Percentiles rank a stretch among this genome's conserved stretches.
Conservation (phyloP, 176 grass and related monocot genomes). For the Aegilops longissima region DNA sequence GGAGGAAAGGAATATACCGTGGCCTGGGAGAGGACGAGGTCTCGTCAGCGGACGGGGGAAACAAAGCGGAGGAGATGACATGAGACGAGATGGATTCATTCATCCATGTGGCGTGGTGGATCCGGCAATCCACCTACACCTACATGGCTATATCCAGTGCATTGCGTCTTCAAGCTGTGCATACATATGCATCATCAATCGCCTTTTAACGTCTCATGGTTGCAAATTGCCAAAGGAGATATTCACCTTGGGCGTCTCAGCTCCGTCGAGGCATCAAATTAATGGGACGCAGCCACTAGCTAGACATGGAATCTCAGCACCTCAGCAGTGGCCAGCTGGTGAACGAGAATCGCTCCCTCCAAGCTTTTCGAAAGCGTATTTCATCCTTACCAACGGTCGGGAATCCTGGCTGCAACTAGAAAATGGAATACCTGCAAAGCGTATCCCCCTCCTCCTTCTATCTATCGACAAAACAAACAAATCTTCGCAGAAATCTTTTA, state of each 20-base stretch:
- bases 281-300: slow-evolving; percentile 23
- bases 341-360: slow-evolving; percentile 7
- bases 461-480: background rate
- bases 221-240: slow-evolving; percentile 21
- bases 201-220: background rate
- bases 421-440: background rate
- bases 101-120: background rate
- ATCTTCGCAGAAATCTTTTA: slow-evolving; percentile 4
- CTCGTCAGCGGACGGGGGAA: slow-evolving; percentile 23
- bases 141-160: background rate
- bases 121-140: background rate
- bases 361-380: slow-evolving; percentile 12
- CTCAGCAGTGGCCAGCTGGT: background rate
- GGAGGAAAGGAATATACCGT: background rate
- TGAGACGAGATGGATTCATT: background rate
- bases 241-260: background rate
- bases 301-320: slow-evolving; percentile 13
- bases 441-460: background rate
- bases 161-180: background rate
- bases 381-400: slow-evolving; percentile 27
- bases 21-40: background rate
- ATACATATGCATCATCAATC: background rate
- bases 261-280: background rate
- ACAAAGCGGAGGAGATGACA: background rate
- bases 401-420: slow-evolving; percentile 20